Evolutionary conservation across 2,329 filamentous ascomycete species (phyloP).

Genomic region (Orbilia blumenaviensis): DNA sequence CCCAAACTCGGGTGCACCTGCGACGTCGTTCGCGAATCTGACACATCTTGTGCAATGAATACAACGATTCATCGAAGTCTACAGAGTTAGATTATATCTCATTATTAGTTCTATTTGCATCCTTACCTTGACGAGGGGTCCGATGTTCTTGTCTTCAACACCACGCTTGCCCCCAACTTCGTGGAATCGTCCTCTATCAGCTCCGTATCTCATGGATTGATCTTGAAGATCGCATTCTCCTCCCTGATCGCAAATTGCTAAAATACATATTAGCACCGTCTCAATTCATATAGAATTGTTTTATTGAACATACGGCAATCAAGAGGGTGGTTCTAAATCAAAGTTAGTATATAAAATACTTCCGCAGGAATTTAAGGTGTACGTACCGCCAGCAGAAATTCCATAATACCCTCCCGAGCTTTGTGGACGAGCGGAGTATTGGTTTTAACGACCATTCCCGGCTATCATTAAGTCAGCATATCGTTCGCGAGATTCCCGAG

Average conservation of each 20-base stretch:
- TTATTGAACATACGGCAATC: constrained; percentile 55
- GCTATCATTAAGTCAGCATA: constrained; percentile 59
- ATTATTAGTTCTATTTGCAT: constrained; percentile 56
- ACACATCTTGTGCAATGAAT: constrained; percentile 99
- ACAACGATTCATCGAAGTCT: constrained; percentile 98
- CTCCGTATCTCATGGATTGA: constrained; percentile 98
- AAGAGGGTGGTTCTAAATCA: constrained; percentile 55
- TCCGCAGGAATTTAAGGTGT: constrained; percentile 80
- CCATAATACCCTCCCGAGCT: constrained; percentile 98
- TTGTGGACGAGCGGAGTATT: constrained; percentile 96
- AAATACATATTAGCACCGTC: constrained; percentile 24
- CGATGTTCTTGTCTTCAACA: constrained; percentile 99
- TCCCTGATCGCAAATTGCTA: constrained; percentile 89
- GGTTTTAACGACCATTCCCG: constrained; percentile 99
- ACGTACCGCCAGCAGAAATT: constrained; percentile 96
- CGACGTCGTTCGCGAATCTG: constrained; percentile 96
- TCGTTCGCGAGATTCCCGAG: not conserved
- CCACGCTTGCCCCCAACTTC: constrained; percentile 95
- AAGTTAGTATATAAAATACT: not conserved
- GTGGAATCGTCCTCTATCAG: constrained; percentile 95
- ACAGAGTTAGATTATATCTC: not conserved
- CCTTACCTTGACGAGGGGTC: constrained; percentile 80
- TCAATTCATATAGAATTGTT: not conserved
- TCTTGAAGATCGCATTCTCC: constrained; percentile 99
- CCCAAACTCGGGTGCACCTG: constrained; percentile 92